phyloP scores from a whole-genome alignment of 805 yeast species.

The Lipomyces sp. region DNA sequence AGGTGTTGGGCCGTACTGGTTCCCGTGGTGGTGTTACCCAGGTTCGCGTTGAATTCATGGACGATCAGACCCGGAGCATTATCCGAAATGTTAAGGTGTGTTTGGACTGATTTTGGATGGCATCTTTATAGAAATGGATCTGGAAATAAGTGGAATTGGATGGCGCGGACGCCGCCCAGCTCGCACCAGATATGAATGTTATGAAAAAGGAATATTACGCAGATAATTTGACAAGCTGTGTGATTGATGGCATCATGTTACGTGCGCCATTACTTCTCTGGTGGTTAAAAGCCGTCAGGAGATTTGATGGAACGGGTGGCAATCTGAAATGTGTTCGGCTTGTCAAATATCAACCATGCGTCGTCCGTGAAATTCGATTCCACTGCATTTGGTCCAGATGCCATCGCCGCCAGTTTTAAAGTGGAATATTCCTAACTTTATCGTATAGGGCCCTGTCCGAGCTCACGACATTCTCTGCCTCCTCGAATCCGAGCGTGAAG shows the following conservation, averaged over 20 bases:
- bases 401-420: background rate
- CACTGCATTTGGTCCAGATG: background rate
- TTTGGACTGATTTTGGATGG: background rate
- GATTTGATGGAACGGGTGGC: too few species aligned
- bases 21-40: slow-evolving; percentile 98
- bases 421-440: background rate
- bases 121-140: background rate
- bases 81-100: slow-evolving; percentile 82
- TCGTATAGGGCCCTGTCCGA: slow-evolving; percentile 83
- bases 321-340: too few species aligned
- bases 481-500: slow-evolving; percentile 99
- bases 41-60: slow-evolving; percentile 96
- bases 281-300: too few species aligned
- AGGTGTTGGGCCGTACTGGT: slow-evolving; percentile 99
- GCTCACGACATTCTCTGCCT: slow-evolving; percentile 97
- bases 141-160: background rate
- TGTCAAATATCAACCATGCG: background rate
- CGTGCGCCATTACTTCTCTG: too few species aligned
- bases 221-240: too few species aligned
- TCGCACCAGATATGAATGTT: background rate
- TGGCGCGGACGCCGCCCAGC: background rate
- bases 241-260: too few species aligned
- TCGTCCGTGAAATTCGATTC: background rate
- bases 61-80: slow-evolving; percentile 91
- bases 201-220: background rate